Base-by-base conservation (phyloP, 1,284 basidiomycete species). In the Cutaneotrichosporon cutaneum region DNA sequence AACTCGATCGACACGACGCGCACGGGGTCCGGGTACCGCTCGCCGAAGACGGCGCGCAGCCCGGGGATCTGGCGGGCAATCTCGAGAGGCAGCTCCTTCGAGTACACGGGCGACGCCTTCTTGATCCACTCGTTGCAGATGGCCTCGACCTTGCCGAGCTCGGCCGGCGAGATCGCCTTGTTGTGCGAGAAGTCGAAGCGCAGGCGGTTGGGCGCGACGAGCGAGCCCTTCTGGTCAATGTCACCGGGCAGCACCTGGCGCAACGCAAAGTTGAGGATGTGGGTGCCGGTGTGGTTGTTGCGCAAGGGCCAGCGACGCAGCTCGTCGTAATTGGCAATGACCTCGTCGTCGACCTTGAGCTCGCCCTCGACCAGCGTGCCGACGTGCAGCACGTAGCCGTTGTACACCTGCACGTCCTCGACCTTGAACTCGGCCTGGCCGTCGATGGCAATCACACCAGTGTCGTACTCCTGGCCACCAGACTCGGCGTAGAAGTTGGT, bases 121-220 rank as follows among this genome's bases (percentile, higher is more conserved):
- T 86, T 86, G 78, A 99, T 90, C 92, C 94, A 99, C 59, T 90
- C 89, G 68, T 88, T 83, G 72, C 87, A 90, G 80, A 92, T 87
- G 7, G 80, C 78, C 79, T 98, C 94, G 70, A 99, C 94, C 79
- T 88, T 88, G 52, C 80, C 75, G 48, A 99, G 83, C 62, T 98
- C 94, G 2, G 85, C 77, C 0, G 86, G 76, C 18, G 85, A 77
- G 64, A 98, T 90, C 64, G 88, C 88, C 13, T 92, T 85, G 80
- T 96, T 97, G 83, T 99, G 94, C 27, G 92, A 94, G 80, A 99
- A 99, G 80, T 99, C 96, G 81, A 99, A 99, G 26, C 96, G 91
- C 33, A 99, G 85, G 80, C 97, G 97, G 54, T 88, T 88, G 0
- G 93, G 92, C 1, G 95, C 93, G 57, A 99, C 96, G 39, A 99